phyloP scores from a whole-genome alignment of 768 basidiomycete species.

The Leccinum fibrillosum region DNA sequence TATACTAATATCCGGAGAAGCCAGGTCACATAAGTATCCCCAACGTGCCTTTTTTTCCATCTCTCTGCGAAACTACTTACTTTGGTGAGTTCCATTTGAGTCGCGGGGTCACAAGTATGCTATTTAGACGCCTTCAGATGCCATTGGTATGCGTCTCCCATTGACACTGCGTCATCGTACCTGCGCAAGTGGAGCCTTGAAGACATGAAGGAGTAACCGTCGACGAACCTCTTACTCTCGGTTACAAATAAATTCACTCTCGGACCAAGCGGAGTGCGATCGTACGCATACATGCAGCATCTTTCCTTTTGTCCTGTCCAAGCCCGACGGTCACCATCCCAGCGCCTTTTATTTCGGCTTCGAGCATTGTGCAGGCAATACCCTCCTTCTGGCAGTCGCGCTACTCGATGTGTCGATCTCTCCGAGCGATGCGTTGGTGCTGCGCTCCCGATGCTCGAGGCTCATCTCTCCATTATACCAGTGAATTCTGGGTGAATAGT shows the following conservation, averaged over 20 bases:
- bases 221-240: neutral
- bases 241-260: neutral
- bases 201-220: neutral
- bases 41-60: neutral
- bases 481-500: neutral
- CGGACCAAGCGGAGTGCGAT: neutral
- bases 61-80: neutral
- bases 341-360: neutral
- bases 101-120: constrained; percentile 3
- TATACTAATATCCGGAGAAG: neutral
- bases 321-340: neutral
- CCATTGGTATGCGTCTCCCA: constrained; percentile 10
- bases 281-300: neutral
- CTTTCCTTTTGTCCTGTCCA: neutral
- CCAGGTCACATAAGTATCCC: neutral
- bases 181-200: neutral
- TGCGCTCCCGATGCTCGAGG: neutral
- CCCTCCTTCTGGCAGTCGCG: neutral
- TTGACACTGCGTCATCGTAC: neutral
- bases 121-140: neutral
- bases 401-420: neutral
- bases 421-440: neutral
- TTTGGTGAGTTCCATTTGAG: constrained; percentile 10
- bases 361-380: neutral
- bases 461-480: neutral